Evolutionary conservation across 768 basidiomycete species (phyloP), one percentile per base, ranked within the genome.

Genomic region (Podaxis sp.): DNA sequence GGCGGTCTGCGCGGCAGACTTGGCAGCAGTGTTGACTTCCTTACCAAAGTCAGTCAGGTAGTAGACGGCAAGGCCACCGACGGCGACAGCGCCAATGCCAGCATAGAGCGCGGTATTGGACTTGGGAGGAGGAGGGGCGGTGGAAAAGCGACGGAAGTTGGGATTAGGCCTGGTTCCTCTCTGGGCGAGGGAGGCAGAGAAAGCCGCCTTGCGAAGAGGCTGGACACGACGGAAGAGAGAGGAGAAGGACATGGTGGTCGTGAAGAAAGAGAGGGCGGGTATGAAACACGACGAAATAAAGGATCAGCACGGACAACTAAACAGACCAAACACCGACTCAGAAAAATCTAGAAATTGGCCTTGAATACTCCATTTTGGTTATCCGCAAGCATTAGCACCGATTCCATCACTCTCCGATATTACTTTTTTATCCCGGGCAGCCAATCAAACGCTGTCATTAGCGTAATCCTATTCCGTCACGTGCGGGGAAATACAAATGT

Each of bases 51-150:
- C 82, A 36, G 77, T 76, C 66, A 82, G 72, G 71, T 87, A 90
- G 77, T 85, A 92, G 55, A 85, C 89, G 11, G 83, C 79, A 49
- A 86, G 88, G 59, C 83, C 87, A 55, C 79, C 80, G 48, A 81
- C 80, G 19, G 78, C 83, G 48, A 82, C 85, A 63, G 84, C 83
- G 69, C 85, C 90, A 30, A 90, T 73, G 54, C 86, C 86, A 44
- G 84, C 72, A 71, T 82, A 88, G 56, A 93, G 79, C 22, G 74
- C 78, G 22, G 79, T 80, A 73, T 82, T 87, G n/a, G 82, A 82
- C 68, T 85, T 85, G 19, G 83, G 72, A 1, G 79, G 72, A 24
- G 79, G 75, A 4, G 83, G 80, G 0, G 76, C 68, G 19, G 89
- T 88, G 2, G 89, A 84, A 75, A 79, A 91, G 46, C 76, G 79